phyloP scores from a whole-genome alignment of 2,329 filamentous ascomycete genomes.

The Pseudocercospora pini-densiflorae region DNA sequence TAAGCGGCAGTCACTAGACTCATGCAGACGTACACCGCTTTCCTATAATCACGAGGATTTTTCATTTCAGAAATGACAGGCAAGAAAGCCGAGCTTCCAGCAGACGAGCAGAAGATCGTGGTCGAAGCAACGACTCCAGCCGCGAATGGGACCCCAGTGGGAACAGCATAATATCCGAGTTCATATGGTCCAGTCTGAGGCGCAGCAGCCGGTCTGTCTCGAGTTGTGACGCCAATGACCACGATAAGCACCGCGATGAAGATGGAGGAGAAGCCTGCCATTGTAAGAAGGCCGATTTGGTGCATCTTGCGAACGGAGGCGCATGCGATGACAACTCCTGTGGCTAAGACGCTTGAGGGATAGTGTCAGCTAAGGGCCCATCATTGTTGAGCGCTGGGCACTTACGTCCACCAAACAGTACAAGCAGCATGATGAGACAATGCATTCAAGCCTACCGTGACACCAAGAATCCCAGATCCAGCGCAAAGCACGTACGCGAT shows the following conservation, averaged over 20 bases:
- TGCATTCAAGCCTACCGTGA: conserved; percentile 64
- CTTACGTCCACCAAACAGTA: conserved; percentile 57
- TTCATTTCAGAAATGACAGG: conserved; percentile 70
- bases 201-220: conserved; percentile 63
- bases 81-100: conserved; percentile 63
- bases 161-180: conserved; percentile 62
- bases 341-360: conserved; percentile 50
- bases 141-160: conserved; percentile 58
- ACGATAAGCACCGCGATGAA: conserved; percentile 57
- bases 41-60: conserved; percentile 63
- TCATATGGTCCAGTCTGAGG: conserved; percentile 64
- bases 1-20: conserved; percentile 62
- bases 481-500: conserved; percentile 62
- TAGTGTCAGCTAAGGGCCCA: background rate
- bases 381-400: background rate
- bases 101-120: conserved; percentile 64
- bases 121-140: conserved; percentile 62
- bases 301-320: conserved; percentile 61
- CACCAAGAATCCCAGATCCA: conserved; percentile 61
- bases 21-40: conserved; percentile 64
- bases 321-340: conserved; percentile 51
- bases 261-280: conserved; percentile 63
- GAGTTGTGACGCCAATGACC: conserved; percentile 57
- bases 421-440: conserved; percentile 62
- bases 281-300: conserved; percentile 66